These are phyloP conservation scores for Penicillium chermesinum DNA, from an alignment of 495 filamentous ascomycete species.

Conservation along the genomic window DNA sequence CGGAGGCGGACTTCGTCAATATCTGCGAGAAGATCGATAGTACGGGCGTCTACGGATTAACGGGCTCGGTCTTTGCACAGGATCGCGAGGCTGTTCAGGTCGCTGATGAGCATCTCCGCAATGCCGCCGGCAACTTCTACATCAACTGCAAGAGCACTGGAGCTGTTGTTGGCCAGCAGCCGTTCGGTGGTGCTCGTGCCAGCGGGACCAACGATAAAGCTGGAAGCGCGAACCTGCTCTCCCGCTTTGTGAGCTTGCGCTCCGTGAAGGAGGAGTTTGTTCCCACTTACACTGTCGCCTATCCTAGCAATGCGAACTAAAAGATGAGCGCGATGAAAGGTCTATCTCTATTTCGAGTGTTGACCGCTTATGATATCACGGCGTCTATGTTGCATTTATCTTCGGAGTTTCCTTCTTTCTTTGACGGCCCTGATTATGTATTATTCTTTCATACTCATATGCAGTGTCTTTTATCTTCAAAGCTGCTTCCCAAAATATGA, in stretches of 20 bases:
- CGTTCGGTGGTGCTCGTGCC: constrained; percentile 80
- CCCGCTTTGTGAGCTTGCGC: constrained; percentile 74
- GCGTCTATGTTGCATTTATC: constrained; percentile 24
- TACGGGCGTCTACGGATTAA: constrained; percentile 72
- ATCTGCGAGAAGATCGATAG: constrained; percentile 56
- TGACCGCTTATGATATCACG: constrained; percentile 24
- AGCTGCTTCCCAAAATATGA: too few species aligned
- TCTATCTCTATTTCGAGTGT: constrained; percentile 1
- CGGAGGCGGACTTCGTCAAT: constrained; percentile 44
- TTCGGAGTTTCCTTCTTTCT: constrained; percentile 16
- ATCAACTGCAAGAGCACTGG: constrained; percentile 92
- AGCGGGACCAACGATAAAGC: constrained; percentile 94
- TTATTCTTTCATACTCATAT: too few species aligned
- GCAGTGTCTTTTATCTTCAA: too few species aligned
- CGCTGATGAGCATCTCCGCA: constrained; percentile 69
- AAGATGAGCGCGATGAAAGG: not conserved
- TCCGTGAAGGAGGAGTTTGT: constrained; percentile 90
- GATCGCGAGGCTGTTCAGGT: constrained; percentile 61
- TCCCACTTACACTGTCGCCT: constrained; percentile 60
- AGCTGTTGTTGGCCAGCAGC: constrained; percentile 88
- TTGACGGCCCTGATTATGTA: too few species aligned
- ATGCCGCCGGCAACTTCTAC: constrained; percentile 84
- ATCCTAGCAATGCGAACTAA: constrained; percentile 67
- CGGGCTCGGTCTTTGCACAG: constrained; percentile 71
- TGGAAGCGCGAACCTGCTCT: constrained; percentile 68